A percentile compares a stretch with the other conserved stretches of the same genome.
Conservation (phyloP, 306 rosid species). For the Alnus glutinosa region DNA sequence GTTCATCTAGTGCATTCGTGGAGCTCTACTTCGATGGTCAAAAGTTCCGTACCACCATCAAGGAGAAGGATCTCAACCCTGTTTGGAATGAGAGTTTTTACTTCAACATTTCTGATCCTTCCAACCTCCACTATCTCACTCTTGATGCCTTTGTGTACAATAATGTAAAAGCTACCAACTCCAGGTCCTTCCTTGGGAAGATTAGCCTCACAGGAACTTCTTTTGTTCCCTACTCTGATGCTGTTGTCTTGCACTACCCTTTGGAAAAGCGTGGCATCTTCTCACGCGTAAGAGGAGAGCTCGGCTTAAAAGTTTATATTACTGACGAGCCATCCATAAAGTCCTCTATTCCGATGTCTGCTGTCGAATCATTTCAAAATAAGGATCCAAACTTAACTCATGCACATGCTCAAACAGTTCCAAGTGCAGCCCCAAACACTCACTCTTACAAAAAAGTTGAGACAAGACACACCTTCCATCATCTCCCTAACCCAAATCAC, state of each 20-base stretch:
- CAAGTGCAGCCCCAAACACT: conserved; percentile 26
- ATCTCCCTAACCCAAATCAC: conserved; percentile 58
- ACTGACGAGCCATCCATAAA: conserved; percentile 57
- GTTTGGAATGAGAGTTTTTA: conserved; percentile 85
- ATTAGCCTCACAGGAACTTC: conserved; percentile 69
- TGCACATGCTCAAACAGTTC: conserved; percentile 30
- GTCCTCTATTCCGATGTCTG: conserved; percentile 48
- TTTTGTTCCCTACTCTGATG: conserved; percentile 77
- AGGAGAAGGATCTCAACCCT: conserved; percentile 76
- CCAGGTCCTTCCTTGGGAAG: conserved; percentile 73
- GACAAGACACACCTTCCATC: conserved; percentile 64
- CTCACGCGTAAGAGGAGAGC: conserved; percentile 81
- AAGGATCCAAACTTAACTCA: conserved; percentile 24
- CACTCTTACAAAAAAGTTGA: conserved; percentile 30
- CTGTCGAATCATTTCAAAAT: conserved; percentile 37
- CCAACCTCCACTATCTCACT: conserved; percentile 61
- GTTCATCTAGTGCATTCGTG: conserved; percentile 73
- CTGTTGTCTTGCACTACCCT: conserved; percentile 83
- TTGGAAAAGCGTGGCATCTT: conserved; percentile 71
- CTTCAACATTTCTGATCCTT: conserved; percentile 82
- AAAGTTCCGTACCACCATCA: conserved; percentile 64
- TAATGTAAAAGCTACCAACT: conserved; percentile 47
- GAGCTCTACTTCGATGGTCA: conserved; percentile 85
- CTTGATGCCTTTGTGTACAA: conserved; percentile 68
- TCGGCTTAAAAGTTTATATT: conserved; percentile 70